These are phyloP conservation scores for Gaeumannomyces tritici DNA, from an alignment of 2,329 filamentous ascomycete genomes.

Conservation along the genomic window DNA sequence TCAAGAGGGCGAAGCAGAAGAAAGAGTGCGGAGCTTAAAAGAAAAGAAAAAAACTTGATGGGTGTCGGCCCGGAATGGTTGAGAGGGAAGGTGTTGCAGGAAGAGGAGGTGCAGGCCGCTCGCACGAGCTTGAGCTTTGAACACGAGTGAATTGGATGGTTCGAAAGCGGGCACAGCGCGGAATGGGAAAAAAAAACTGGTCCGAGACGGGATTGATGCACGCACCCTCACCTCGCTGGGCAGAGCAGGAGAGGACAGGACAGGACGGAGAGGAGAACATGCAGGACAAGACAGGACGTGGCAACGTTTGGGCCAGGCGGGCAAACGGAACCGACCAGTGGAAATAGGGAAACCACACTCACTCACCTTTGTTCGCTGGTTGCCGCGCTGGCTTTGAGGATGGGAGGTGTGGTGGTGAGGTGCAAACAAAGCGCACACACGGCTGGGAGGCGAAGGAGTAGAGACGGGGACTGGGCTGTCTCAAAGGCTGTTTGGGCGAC, in stretches of 20 bases:
- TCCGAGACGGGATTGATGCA: constrained; percentile 5
- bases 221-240: not conserved
- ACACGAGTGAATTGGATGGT: not conserved
- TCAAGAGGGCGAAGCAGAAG: constrained; percentile 1
- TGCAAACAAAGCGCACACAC: not conserved
- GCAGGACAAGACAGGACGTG: not conserved
- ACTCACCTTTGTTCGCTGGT: not conserved
- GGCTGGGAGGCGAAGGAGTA: constrained; percentile 6
- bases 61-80: not conserved
- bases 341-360: not conserved
- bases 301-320: not conserved
- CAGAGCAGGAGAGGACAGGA: not conserved
- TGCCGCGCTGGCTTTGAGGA: not conserved
- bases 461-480: constrained; percentile 11
- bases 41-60: not conserved
- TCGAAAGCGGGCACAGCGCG: not conserved
- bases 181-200: not conserved
- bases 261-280: too few species aligned
- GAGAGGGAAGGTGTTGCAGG: not conserved
- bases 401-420: constrained; percentile 2
- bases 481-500: constrained; percentile 15
- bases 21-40: not conserved
- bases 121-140: not conserved
- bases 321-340: not conserved
- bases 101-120: not conserved